Base-by-base conservation (phyloP, 345 rosid genomes). In the Citrus trifoliata region DNA sequence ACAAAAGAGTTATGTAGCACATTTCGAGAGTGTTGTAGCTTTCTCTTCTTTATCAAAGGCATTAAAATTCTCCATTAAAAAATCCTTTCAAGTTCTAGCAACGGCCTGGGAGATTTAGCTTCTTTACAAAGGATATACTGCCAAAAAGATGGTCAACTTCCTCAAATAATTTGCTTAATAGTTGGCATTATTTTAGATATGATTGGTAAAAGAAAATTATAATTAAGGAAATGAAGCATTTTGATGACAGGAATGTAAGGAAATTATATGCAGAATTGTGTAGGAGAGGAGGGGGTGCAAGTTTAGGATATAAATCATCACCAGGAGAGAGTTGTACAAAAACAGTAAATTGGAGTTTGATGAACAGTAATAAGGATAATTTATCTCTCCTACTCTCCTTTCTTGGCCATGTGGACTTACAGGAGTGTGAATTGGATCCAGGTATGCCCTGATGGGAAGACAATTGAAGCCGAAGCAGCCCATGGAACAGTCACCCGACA, bases 401-500 rank as follows among this genome's bases (percentile, higher is more conserved):
- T 38, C 60, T 55, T 35, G 63, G 13, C 58, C 32, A n/a, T 24
- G 22, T 8, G 27, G 42, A 40, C 74, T 62, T 71, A 30, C 56
- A 30, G 2, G 19, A 21, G 67, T 16, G 21, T 80, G 65, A 58
- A 24, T n/a, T 79, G 74, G 8, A 14, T 67, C 78, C 87, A 96
- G 99, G 98, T 96, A 53, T 96, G 99, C 80, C 99, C 99, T 0
- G 99, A 96, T 82, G 99, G 99, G 21, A 96, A 94, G 88, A 96
- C 99, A 0, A 94, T 96, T 42, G 99, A 96, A 88, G 96, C 99
- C 71, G 99, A 96, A 86, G 99, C 99, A 32, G 99, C 99, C 6
- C 99, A 96, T 53, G 99, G 99, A 65, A 96, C 99, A 0, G 99
- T 96, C 38, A 96, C 99, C 2, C 88, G 99, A 42, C 99, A 96